These are phyloP conservation scores for Diaporthe sp. DNA, from an alignment of 2,329 filamentous ascomycete genomes.

Conservation along the genomic window DNA sequence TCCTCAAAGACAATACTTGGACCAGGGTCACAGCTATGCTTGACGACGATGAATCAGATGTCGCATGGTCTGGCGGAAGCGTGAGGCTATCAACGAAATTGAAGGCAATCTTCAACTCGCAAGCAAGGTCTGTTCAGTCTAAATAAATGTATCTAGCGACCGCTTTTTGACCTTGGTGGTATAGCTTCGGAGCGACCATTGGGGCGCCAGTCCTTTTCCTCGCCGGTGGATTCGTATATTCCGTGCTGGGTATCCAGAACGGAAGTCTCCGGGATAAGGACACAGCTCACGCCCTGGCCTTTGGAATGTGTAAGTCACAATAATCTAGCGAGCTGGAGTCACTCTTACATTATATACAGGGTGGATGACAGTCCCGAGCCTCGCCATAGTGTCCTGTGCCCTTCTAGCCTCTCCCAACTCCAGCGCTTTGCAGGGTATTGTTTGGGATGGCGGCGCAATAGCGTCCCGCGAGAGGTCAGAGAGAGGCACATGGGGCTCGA, in stretches of 20 bases:
- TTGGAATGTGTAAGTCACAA: slow-evolving; percentile 49
- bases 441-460: slow-evolving; percentile 46
- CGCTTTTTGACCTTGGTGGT: neutral
- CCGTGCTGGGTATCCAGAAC: slow-evolving; percentile 43
- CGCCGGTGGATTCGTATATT: slow-evolving; percentile 44
- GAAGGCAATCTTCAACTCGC: slow-evolving; percentile 23
- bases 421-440: slow-evolving; percentile 47
- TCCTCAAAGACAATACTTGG: slow-evolving; percentile 47
- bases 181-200: slow-evolving; percentile 45
- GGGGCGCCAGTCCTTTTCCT: slow-evolving; percentile 45
- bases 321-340: neutral
- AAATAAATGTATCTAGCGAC: neutral
- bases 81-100: slow-evolving; percentile 44
- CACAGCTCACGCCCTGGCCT: slow-evolving; percentile 48
- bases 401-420: slow-evolving; percentile 50
- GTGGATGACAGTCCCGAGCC: slow-evolving; percentile 51
- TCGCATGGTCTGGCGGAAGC: slow-evolving; percentile 25
- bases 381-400: slow-evolving; percentile 49
- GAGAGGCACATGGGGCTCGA: slow-evolving; percentile 41
- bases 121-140: slow-evolving; percentile 22
- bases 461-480: slow-evolving; percentile 41
- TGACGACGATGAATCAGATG: slow-evolving; percentile 44
- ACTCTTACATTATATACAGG: slow-evolving; percentile 38
- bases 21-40: slow-evolving; percentile 47
- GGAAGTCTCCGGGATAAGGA: slow-evolving; percentile 48